These are phyloP conservation scores for Mesembryanthemum crystallinum DNA, from an alignment of 148 eudicot genomes.

Conservation along the genomic window DNA sequence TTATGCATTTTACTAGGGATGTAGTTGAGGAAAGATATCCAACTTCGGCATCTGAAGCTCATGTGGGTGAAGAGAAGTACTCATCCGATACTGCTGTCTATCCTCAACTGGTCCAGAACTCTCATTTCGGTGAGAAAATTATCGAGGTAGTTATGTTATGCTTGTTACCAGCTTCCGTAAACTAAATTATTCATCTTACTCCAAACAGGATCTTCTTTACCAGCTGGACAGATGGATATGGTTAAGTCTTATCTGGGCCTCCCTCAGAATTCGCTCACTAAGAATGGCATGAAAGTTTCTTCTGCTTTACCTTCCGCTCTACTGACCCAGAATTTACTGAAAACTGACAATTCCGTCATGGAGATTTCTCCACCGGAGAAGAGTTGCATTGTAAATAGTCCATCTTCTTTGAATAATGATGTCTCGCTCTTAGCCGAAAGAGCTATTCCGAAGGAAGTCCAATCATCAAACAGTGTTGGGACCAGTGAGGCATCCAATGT, in stretches of 20 bases:
- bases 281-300: conserved; percentile 34
- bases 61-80: conserved; percentile 37
- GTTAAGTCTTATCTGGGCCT: conserved; percentile 34
- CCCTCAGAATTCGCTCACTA: conserved; percentile 24
- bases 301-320: conserved; percentile 33
- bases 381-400: conserved; percentile 53
- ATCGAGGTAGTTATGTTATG: neutral
- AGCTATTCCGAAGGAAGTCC: conserved; percentile 44
- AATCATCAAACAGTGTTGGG: conserved; percentile 54
- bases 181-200: conserved; percentile 19
- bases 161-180: neutral
- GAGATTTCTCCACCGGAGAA: conserved; percentile 43
- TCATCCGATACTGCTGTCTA: conserved; percentile 26
- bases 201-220: conserved; percentile 38
- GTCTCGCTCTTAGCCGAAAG: conserved; percentile 33
- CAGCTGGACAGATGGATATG: conserved; percentile 29
- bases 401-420: conserved; percentile 35
- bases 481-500: conserved; percentile 63
- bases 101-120: conserved; percentile 29
- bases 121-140: conserved; percentile 35
- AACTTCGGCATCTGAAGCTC: conserved; percentile 32
- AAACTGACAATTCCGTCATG: conserved; percentile 36
- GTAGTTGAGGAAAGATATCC: conserved; percentile 23
- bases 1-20: conserved; percentile 24
- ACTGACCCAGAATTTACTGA: conserved; percentile 38